Evolutionary conservation across 2,329 filamentous ascomycete species (phyloP), one percentile per base, ranked within the genome.

Genomic region (Orbilia blumenaviensis): DNA sequence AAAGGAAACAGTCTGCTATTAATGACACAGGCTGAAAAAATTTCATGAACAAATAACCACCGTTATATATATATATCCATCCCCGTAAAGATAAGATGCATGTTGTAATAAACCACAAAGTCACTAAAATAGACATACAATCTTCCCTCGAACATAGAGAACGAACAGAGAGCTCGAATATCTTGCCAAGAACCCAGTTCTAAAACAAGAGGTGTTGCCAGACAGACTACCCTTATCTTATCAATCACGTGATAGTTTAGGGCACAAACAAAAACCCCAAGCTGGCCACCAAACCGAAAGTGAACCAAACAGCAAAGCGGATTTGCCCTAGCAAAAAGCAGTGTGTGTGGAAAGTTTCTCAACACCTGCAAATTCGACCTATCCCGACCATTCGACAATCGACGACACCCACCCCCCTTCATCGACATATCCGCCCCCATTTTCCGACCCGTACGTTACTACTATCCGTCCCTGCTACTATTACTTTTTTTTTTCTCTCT

Each of bases 351-450:
- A 58, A 68, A 68, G 58, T 34, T 56, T 48, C 68, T 66, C 71
- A 75, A 75, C 71, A 75, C 71, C 63, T n/a, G n/a, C 62, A 75
- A 68, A 67, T 75, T 68, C 42, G 71, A 67, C 46, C 46, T 18
- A 38, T 25, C 16, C 46, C 60, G 38, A 27, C 48, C n/a, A 52
- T 27, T 42, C 44, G 23, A 36, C 38, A 25, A 50, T 56, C 46
- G 58, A 52, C 60, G 60, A 64, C 60, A 63, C 18, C 16, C 42
- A 23, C 21, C 32, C 42, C 9, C 9, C 21, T 29, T 25, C 16
- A 6, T 41, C 66, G 61, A 64, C 58, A 58, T 52, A 32, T 64
- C 56, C 71, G 71, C 63, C 14, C 23, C 9, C 10, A 21, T 38
- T 42, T 27, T 27, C n/a, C 18, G 27, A 29, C 21, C 54, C 32